phyloP scores from a whole-genome alignment of 371 early-diverging fungal genomes.

The Cokeromyces recurvatus region DNA sequence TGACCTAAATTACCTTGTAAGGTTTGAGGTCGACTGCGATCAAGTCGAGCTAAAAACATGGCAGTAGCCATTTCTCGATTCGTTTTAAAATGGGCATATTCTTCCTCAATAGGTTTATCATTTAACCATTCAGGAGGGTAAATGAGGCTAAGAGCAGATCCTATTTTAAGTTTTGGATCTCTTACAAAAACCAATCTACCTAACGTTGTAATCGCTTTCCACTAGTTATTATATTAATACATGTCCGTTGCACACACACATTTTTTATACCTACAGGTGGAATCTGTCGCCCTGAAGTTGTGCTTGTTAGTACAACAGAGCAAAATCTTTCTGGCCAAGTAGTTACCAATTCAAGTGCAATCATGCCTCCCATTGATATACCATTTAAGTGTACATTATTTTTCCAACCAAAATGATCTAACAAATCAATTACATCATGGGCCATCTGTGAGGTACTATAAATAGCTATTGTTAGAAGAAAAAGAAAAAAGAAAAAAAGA shows the following conservation, averaged over 20 bases:
- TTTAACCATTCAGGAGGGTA: slow-evolving; percentile 23
- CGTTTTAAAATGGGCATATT: slow-evolving; percentile 11
- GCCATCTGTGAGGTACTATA: slow-evolving; percentile 59
- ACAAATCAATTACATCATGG: slow-evolving; percentile 48
- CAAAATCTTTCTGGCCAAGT: slow-evolving; percentile 20
- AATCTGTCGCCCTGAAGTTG: slow-evolving; percentile 21
- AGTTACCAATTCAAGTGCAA: slow-evolving; percentile 48
- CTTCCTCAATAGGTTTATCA: slow-evolving; percentile 4
- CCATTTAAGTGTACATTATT: slow-evolving; percentile 58
- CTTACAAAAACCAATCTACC: slow-evolving; percentile 7
- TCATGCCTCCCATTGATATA: slow-evolving; percentile 73
- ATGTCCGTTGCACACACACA: neutral
- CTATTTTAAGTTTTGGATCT: slow-evolving; percentile 10
- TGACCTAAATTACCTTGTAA: slow-evolving; percentile 20
- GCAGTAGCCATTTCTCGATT: slow-evolving; percentile 16
- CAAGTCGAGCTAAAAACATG: slow-evolving; percentile 7
- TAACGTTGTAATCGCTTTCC: slow-evolving; percentile 16
- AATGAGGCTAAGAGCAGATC: slow-evolving; percentile 9
- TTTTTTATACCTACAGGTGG: slow-evolving; percentile 22
- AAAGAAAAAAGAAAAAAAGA: neutral
- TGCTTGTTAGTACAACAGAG: slow-evolving; percentile 26
- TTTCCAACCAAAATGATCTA: slow-evolving; percentile 61
- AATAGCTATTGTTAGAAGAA: neutral
- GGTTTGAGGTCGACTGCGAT: slow-evolving; percentile 20
- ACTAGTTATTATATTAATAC: slow-evolving; percentile 3